Conservation (phyloP, 2,329 filamentous ascomycete species). For the Neopestalotiopsis sp. region DNA sequence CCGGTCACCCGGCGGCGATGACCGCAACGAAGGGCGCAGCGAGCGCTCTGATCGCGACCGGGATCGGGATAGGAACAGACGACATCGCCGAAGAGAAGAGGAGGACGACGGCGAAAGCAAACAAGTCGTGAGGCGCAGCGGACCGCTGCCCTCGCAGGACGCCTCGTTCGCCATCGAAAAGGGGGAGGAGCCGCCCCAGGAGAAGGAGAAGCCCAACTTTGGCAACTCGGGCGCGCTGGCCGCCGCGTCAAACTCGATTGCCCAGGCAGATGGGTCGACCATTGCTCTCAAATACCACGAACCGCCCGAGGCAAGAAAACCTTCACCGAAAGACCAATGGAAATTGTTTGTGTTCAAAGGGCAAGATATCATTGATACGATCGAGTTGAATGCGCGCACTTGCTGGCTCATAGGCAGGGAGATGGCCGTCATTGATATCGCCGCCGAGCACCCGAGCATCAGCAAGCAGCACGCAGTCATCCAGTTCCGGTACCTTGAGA, state of each 20-base stretch:
- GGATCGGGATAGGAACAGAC: background rate
- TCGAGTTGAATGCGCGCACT: constrained; percentile 76
- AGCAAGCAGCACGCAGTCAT: constrained; percentile 96
- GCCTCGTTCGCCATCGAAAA: constrained; percentile 63
- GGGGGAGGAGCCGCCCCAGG: constrained; percentile 56
- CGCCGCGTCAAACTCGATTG: constrained; percentile 80
- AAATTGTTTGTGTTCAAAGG: constrained; percentile 93
- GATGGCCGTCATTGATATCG: constrained; percentile 78
- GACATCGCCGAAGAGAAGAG: constrained; percentile 30
- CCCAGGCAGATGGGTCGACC: constrained; percentile 73
- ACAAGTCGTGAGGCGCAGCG: constrained; percentile 43
- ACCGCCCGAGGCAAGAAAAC: constrained; percentile 89
- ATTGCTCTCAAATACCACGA: constrained; percentile 96
- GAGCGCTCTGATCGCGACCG: background rate
- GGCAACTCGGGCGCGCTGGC: constrained; percentile 81
- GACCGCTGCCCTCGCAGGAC: constrained; percentile 65
- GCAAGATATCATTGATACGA: constrained; percentile 77
- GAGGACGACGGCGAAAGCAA: constrained; percentile 30
- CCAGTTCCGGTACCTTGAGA: constrained; percentile 87
- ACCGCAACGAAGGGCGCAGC: constrained; percentile 17
- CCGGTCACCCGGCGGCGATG: constrained; percentile 24
- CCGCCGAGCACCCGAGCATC: constrained; percentile 87
- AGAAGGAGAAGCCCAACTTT: constrained; percentile 90
- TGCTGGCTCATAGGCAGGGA: constrained; percentile 94
- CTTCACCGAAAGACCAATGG: constrained; percentile 79